Evolutionary conservation across 2,329 filamentous ascomycete species (phyloP), one percentile per base, ranked within the genome.

Genomic region (Acephala macrosclerotiorum): DNA sequence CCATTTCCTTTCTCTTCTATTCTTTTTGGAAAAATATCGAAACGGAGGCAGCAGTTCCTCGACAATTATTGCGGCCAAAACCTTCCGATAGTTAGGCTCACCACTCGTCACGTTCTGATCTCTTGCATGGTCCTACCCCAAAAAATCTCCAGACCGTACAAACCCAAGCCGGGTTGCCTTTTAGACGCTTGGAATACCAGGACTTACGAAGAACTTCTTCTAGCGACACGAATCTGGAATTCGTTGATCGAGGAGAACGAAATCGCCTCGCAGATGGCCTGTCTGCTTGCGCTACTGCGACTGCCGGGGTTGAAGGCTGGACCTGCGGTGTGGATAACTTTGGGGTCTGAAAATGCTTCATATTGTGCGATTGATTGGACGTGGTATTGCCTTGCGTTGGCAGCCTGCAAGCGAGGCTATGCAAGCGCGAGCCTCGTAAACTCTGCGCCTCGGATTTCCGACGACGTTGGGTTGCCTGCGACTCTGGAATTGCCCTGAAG

Each of bases 121-220:
- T 6, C n/a, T 42, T 42, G 40, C 40, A 42, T 42, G 6, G n/a
- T 18, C 40, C 40, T n/a, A 42, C 16, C n/a, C 2, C 16, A 18
- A 16, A 42, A n/a, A n/a, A 42, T 18, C 40, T 42, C 6, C 40
- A n/a, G 16, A n/a, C 14, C n/a, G 5, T 18, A 18, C 2, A 12
- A n/a, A 18, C 40, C n/a, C n/a, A n/a, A 18, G 40, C n/a, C 2
- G 16, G 11, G 2, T 18, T 42, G 40, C 63, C 63, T 5, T 33
- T 33, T 73, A 63, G 61, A 74, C 69, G 62, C 22, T 63, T n/a
- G n/a, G 29, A 62, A 63, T 55, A 67, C 67, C 22, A 75, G 76
- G 36, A 79, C 69, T 77, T 73, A 79, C 68, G 75, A 76, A 3
- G 74, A 74, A 33, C 4, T 9, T 4, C 9, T 33, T 4, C 29